Percentiles rank a stretch among this genome's conserved stretches.
phyloP scores from a whole-genome alignment of 148 eudicot species.

The Persicaria tinctoria region DNA sequence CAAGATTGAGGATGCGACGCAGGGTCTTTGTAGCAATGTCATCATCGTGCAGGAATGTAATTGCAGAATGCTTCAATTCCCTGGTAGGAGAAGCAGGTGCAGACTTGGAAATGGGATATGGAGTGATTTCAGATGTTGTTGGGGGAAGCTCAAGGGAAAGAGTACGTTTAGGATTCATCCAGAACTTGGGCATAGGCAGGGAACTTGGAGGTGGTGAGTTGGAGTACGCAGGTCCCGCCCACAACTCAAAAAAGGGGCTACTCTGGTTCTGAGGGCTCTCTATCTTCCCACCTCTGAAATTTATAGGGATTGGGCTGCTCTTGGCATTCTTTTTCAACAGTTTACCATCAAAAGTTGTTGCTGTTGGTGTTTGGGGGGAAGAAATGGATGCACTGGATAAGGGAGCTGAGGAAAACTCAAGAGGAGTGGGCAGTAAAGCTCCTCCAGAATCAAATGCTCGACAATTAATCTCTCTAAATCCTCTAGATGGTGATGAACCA shows the following conservation, averaged over 20 bases:
- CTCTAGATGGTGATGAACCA: slow-evolving; percentile 27
- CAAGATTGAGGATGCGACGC: slow-evolving; percentile 69
- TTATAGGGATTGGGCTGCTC: slow-evolving; percentile 31
- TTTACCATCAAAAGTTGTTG: neutral
- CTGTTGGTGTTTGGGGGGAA: slow-evolving; percentile 29
- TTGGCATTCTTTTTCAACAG: slow-evolving; percentile 9
- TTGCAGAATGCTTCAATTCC: slow-evolving; percentile 22
- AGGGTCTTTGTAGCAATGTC: slow-evolving; percentile 51
- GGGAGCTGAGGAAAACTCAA: slow-evolving; percentile 18
- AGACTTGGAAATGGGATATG: slow-evolving; percentile 40
- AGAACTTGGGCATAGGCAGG: slow-evolving; percentile 54
- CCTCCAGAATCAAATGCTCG: slow-evolving; percentile 36
- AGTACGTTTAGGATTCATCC: slow-evolving; percentile 36
- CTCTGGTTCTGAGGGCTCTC: slow-evolving; percentile 14
- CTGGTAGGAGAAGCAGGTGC: slow-evolving; percentile 59
- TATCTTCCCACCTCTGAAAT: slow-evolving; percentile 14
- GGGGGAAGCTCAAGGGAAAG: slow-evolving; percentile 45
- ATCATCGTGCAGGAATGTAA: slow-evolving; percentile 21
- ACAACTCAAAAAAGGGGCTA: slow-evolving; percentile 34
- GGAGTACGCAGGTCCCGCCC: slow-evolving; percentile 62
- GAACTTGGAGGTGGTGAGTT: slow-evolving; percentile 61
- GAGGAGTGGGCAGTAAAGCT: slow-evolving; percentile 32
- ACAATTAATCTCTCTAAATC: slow-evolving; percentile 34
- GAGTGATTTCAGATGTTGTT: slow-evolving; percentile 26
- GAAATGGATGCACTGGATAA: slow-evolving; percentile 12